phyloP scores from a whole-genome alignment of 805 yeast genomes.

The Metschnikowia peoriensis region DNA sequence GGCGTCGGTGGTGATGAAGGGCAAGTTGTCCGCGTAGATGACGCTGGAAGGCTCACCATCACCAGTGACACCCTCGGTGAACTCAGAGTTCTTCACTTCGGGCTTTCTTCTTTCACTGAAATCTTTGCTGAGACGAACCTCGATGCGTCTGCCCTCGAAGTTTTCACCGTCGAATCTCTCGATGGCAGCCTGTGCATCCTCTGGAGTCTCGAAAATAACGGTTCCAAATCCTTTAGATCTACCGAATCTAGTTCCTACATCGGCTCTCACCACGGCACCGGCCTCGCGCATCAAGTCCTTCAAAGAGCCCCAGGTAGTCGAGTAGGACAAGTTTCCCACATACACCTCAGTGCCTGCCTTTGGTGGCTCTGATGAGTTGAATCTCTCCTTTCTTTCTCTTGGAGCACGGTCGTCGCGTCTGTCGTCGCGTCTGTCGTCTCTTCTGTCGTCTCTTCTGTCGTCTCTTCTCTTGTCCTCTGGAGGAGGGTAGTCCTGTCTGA shows the following conservation, averaged over 20 bases:
- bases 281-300: constrained; percentile 78
- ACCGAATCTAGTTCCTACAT: constrained; percentile 63
- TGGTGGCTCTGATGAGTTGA: constrained; percentile 15
- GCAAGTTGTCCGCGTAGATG: constrained; percentile 75
- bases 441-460: constrained; percentile 15
- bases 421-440: constrained; percentile 17
- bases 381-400: constrained; percentile 16
- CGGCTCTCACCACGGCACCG: constrained; percentile 82
- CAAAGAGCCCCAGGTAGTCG: constrained; percentile 79
- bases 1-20: constrained; percentile 82
- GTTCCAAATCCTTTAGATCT: constrained; percentile 86
- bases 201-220: constrained; percentile 63
- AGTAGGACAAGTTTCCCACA: constrained; percentile 79
- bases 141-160: constrained; percentile 72
- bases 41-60: constrained; percentile 49
- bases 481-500: constrained; percentile 88
- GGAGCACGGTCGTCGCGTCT: constrained; percentile 18
- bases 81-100: constrained; percentile 45
- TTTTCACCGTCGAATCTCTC: constrained; percentile 65
- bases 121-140: constrained; percentile 68
- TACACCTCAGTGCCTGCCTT: constrained; percentile 58
- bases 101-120: constrained; percentile 16
- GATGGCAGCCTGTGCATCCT: constrained; percentile 72
- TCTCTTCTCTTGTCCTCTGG: constrained; percentile 44
- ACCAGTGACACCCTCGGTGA: constrained; percentile 65